These are phyloP conservation scores for Yamadazyma songkhlaensis DNA, from an alignment of 1,139 yeast species.

Conservation along the genomic window DNA sequence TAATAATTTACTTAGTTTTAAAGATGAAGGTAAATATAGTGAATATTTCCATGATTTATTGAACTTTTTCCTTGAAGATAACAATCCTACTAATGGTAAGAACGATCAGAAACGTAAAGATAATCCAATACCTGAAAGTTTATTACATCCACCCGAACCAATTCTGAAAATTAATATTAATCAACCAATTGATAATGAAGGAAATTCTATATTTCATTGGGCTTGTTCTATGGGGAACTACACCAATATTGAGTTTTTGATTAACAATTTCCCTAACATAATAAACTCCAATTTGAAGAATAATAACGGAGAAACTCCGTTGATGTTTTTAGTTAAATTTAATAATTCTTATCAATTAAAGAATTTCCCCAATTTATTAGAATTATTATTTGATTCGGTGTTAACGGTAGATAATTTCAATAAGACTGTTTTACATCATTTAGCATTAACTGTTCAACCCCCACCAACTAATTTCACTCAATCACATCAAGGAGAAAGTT, in stretches of 20 bases:
- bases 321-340: constrained; percentile 84
- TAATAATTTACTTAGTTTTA: constrained; percentile 15
- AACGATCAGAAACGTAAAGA: constrained; percentile 15
- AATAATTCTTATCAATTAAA: constrained; percentile 80
- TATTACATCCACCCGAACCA: constrained; percentile 43
- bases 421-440: constrained; percentile 81
- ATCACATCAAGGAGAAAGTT: constrained; percentile 7
- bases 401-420: constrained; percentile 66
- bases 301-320: constrained; percentile 80
- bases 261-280: constrained; percentile 38
- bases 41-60: constrained; percentile 39
- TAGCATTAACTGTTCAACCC: constrained; percentile 39
- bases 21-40: constrained; percentile 24
- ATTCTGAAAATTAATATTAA: constrained; percentile 56
- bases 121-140: constrained; percentile 28
- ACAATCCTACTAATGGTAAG: constrained; percentile 5
- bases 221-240: constrained; percentile 88
- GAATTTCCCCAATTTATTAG: constrained; percentile 71
- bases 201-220: constrained; percentile 95
- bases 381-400: constrained; percentile 72
- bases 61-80: constrained; percentile 39
- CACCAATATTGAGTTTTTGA: constrained; percentile 67
- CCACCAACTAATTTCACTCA: constrained; percentile 7
- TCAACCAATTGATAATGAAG: constrained; percentile 87
- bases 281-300: constrained; percentile 66